Percentiles rank a stretch among this genome's conserved stretches.
Conservation (phyloP, 1,284 basidiomycete genomes). For the Sanguinoderma infundibulare region DNA sequence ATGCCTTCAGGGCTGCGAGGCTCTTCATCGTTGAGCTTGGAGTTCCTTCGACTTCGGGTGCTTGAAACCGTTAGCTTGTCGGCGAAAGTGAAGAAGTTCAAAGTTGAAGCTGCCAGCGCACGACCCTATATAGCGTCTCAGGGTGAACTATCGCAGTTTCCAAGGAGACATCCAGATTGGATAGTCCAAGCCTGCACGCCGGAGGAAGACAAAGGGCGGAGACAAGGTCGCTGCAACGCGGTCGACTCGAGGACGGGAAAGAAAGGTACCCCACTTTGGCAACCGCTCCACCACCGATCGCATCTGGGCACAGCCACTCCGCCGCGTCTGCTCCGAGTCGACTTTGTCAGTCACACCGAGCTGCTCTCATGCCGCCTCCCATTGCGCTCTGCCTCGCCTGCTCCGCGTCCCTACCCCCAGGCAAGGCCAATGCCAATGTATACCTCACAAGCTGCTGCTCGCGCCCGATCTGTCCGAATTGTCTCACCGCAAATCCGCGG, state of each 20-base stretch:
- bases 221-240: slow-evolving; percentile 14
- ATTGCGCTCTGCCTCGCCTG: slow-evolving; percentile 63
- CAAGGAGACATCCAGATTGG: not conserved
- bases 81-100: not conserved
- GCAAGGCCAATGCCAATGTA: slow-evolving; percentile 20
- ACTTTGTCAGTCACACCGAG: slow-evolving; percentile 5
- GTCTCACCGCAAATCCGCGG: slow-evolving; percentile 58
- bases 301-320: slow-evolving; percentile 17
- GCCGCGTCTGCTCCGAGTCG: not conserved
- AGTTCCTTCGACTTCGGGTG: too few relatives aligned
- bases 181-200: not conserved
- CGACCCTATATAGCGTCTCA: not conserved
- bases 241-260: not conserved
- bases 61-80: too few relatives aligned
- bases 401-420: slow-evolving; percentile 59
- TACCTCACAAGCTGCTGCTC: slow-evolving; percentile 62
- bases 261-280: slow-evolving; percentile 19
- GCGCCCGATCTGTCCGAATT: slow-evolving; percentile 61
- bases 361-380: slow-evolving; percentile 10
- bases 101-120: not conserved
- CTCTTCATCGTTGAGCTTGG: not conserved
- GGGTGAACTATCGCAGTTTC: not conserved
- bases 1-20: not conserved
- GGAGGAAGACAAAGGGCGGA: slow-evolving; percentile 12
- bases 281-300: slow-evolving; percentile 10